Conservation (phyloP, 192 early-diverging fungal species). For the Jimgerdemannia flammicorona region DNA sequence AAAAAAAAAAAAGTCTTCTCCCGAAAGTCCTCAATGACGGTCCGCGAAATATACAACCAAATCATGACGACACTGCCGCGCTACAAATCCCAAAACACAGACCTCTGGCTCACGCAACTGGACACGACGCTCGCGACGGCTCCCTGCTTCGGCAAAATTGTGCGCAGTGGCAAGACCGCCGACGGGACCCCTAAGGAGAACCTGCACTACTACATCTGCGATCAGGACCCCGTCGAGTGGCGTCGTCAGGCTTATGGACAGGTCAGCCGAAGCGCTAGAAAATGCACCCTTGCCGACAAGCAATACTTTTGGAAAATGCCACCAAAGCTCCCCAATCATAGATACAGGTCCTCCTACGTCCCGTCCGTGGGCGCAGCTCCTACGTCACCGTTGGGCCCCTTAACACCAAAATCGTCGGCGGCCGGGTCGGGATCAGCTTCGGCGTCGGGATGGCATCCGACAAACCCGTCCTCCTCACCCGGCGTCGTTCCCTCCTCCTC, state of each 20-base stretch:
- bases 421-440: no score
- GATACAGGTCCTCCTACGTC: conserved; percentile 23
- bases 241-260: conserved; percentile 33
- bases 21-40: conserved; percentile 49
- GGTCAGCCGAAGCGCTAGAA: conserved; percentile 44
- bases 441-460: no score
- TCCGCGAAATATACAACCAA: conserved; percentile 45
- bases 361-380: conserved; percentile 9
- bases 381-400: neutral
- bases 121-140: conserved; percentile 30
- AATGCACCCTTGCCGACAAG: conserved; percentile 49
- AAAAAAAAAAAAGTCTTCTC: conserved; percentile 32
- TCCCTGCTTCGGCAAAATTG: conserved; percentile 47
- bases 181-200: conserved; percentile 50
- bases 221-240: conserved; percentile 50
- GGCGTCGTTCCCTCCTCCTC: no score
- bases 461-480: no score
- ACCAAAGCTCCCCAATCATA: conserved; percentile 48
- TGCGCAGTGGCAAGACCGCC: conserved; percentile 50
- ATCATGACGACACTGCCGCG: conserved; percentile 43
- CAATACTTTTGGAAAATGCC: conserved; percentile 57
- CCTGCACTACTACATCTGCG: conserved; percentile 50
- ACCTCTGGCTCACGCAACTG: conserved; percentile 35
- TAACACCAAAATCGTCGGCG: neutral
- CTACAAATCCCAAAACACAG: conserved; percentile 20